phyloP scores from a whole-genome alignment of 2,329 filamentous ascomycete genomes.

The Aurifilum marmelostoma region DNA sequence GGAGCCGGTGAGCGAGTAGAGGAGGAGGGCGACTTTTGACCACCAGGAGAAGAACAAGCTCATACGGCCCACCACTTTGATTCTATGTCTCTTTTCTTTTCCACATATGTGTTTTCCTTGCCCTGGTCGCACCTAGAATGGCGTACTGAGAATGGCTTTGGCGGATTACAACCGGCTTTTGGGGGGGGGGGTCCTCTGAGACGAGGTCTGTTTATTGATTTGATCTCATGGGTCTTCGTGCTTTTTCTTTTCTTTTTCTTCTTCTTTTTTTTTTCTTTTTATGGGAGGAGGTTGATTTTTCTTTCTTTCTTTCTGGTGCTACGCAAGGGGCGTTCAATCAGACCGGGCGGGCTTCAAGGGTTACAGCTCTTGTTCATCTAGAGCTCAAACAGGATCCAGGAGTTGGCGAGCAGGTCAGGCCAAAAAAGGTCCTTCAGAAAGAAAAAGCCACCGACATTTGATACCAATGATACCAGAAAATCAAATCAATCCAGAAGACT shows the following conservation, averaged over 20 bases:
- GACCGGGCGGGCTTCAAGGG: not conserved
- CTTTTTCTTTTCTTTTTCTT: not conserved
- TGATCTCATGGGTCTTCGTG: not conserved
- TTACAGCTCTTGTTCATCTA: not conserved
- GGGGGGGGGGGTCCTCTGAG: not conserved
- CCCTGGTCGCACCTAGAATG: slow-evolving; percentile 5
- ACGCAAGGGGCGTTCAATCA: slow-evolving; percentile 3
- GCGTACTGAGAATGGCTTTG: slow-evolving; percentile 9
- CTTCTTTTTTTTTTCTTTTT: too few relatives aligned
- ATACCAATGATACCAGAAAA: slow-evolving; percentile 31
- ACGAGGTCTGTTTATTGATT: not conserved
- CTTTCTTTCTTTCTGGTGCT: not conserved
- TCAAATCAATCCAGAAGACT: slow-evolving; percentile 12
- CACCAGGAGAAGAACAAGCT: not conserved
- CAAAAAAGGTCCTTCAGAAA: slow-evolving; percentile 11
- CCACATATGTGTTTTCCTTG: not conserved
- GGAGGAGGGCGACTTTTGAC: too few relatives aligned
- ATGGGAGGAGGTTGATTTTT: too few relatives aligned
- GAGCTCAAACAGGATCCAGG: not conserved
- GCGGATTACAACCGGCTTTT: not conserved
- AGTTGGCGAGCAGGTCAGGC: slow-evolving; percentile 16
- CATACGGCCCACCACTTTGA: not conserved
- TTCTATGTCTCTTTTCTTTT: not conserved
- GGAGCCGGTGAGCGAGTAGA: slow-evolving; percentile 39
- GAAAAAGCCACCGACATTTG: slow-evolving; percentile 25